Evolutionary conservation across 176 grass and related monocot species (phyloP), one percentile per base, ranked within the genome.

Genomic region (Aegilops longissima): DNA sequence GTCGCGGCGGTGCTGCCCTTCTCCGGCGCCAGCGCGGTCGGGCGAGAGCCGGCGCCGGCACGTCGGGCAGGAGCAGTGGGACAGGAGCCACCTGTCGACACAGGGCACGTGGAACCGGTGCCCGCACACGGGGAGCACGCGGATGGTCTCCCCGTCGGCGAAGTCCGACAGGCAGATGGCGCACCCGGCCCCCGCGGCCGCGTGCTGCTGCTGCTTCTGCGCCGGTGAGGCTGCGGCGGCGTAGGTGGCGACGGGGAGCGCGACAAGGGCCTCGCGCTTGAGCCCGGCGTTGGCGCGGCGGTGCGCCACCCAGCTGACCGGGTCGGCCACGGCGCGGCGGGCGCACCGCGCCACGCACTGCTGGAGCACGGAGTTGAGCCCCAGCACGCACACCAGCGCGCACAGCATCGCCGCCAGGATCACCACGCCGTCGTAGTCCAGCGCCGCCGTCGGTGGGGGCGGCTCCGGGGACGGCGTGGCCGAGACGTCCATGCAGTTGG

Each of bases 371-470:
- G 92, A 84, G 82, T 96, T 96, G 71, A 96, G 82, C 54, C 94
- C 94, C 45, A 93, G 73, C 29, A 76, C 94, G 80, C 94, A 96
- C 51, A 96, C 87, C 66, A 96, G 91, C 8, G 94, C 91, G 81
- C 94, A 96, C 27, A 96, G 85, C 92, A 94, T 94, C 58, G 92
- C 94, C 49, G 92, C 94, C 45, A 94, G 85, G 87, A 96, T 96
- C 36, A 96, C 94, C 11, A 85, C 92, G n/a, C 83, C 85, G 67
- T 93, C 94, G 78, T 93, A 92, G 89, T 94, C 94, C 17, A 92
- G 87, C 13, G 79, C 35, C 6, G 85, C 6, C 31, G 78, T 10
- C 23, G 42, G 31, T 6, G 63, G 45, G 7, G 67, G 45, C 23
- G 67, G 67, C 12, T 66, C 76, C 52, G 64, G 80, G 9, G 86